Percentiles rank a stretch among this genome's conserved stretches.
These are phyloP conservation scores for Westerdykella sp. DNA, from an alignment of 2,329 filamentous ascomycete genomes.

Conservation along the genomic window DNA sequence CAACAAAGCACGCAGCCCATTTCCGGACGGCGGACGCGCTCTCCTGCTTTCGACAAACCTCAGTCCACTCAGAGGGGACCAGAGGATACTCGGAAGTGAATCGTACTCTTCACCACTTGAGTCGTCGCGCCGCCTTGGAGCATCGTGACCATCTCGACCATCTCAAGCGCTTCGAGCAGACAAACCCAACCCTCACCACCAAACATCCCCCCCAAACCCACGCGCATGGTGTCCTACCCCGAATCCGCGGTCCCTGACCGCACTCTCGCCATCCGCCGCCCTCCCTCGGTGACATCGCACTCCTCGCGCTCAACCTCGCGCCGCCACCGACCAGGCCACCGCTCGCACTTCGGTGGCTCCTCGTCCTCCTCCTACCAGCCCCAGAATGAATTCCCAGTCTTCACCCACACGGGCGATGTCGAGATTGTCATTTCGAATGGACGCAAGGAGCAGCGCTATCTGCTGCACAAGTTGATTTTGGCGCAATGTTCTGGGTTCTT, in stretches of 20 bases:
- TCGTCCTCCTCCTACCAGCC: slow-evolving; percentile 58
- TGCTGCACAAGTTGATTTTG: slow-evolving; percentile 81
- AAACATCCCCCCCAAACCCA: slow-evolving; percentile 4
- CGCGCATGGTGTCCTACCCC: slow-evolving; percentile 58
- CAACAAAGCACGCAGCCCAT: slow-evolving; percentile 27
- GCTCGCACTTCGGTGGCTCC: slow-evolving; percentile 70
- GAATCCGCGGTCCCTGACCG: slow-evolving; percentile 47
- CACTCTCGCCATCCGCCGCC: slow-evolving; percentile 55
- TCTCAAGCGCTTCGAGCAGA: slow-evolving; percentile 7
- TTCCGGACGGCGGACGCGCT: slow-evolving; percentile 18
- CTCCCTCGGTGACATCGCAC: slow-evolving; percentile 56
- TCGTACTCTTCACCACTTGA: slow-evolving; percentile 4
- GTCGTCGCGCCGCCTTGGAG: slow-evolving; percentile 10
- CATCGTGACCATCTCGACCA: background rate
- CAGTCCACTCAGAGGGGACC: no score
- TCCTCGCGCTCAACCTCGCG: slow-evolving; percentile 47
- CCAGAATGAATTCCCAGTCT: slow-evolving; percentile 89
- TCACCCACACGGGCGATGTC: slow-evolving; percentile 84
- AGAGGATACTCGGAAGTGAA: no score
- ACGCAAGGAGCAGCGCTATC: slow-evolving; percentile 71
- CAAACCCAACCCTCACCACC: background rate
- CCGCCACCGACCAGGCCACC: slow-evolving; percentile 64
- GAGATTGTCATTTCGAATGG: slow-evolving; percentile 72
- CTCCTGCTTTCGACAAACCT: slow-evolving; percentile 1
- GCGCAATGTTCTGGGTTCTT: slow-evolving; percentile 92